Evolutionary conservation across 331 rosid species (phyloP).

Genomic region (Arachis monticola): DNA sequence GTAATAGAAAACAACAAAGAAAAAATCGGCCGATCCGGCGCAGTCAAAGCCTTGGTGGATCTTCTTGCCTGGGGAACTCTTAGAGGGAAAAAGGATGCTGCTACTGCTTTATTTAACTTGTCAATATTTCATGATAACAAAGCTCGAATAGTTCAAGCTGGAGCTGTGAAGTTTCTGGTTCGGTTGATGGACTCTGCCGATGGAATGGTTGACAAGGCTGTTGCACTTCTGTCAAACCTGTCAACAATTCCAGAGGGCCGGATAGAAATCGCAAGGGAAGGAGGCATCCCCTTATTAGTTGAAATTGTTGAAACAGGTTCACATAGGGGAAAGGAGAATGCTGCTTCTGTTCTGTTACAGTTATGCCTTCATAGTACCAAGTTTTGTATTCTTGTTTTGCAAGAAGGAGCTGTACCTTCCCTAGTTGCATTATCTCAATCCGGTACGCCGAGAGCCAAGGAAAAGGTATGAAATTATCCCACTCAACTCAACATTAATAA

Average conservation of each 20-base stretch:
- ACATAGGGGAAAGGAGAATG: constrained; percentile 90
- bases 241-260: constrained; percentile 89
- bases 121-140: constrained; percentile 96
- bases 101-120: constrained; percentile 89
- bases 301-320: constrained; percentile 94
- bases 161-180: constrained; percentile 88
- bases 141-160: constrained; percentile 93
- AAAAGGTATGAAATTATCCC: constrained; percentile 65
- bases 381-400: constrained; percentile 88
- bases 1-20: constrained; percentile 83
- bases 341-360: constrained; percentile 81
- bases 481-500: constrained; percentile 19
- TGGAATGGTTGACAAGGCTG: constrained; percentile 95
- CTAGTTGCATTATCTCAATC: constrained; percentile 87
- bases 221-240: constrained; percentile 88
- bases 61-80: constrained; percentile 88
- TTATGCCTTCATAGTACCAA: constrained; percentile 86
- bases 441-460: constrained; percentile 94
- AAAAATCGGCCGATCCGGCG: constrained; percentile 92
- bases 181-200: constrained; percentile 65
- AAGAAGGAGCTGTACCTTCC: constrained; percentile 99
- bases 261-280: constrained; percentile 64
- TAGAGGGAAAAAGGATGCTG: constrained; percentile 97
- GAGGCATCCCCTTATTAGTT: constrained; percentile 90
- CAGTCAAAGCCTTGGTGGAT: constrained; percentile 84